Base-by-base conservation (phyloP, 148 eudicot genomes). In the Cornus controversa region DNA sequence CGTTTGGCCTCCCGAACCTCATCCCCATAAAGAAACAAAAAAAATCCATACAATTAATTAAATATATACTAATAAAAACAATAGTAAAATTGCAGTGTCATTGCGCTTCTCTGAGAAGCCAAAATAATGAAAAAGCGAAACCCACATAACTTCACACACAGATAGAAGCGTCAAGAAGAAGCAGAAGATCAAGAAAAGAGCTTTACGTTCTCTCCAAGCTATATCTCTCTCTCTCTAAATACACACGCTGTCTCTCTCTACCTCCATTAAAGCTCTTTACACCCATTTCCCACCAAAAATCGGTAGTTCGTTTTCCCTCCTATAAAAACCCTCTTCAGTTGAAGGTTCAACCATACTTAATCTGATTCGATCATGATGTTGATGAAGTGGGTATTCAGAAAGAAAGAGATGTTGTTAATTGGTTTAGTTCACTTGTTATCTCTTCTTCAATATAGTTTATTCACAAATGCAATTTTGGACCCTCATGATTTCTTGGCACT, bases 401-500 rank as follows among this genome's bases (percentile, higher is more conserved):
- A 10, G 36, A 28, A 8, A 70, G 24, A 22, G 60, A 66, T 27
- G 25, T 16, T 34, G 15, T 16, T 78, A 24, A 22, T 71, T 16
- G 36, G 24, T 64, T 14, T 76, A 6, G 27, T 62, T 23, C 34
- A 22, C 29, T 47, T 80, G 10, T 26, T 80, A 15, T 47, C 34
- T n/a, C 50, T 74, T 60, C 50, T 80, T 24, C 80, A 78, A 3
- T 83, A 54, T 26, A 70, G 70, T 10, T 13, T 31, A 0, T 8
- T 54, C 2, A 31, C 85, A 5, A 2, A n/a, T 0, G 89, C 95
- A 0, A 80, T 94, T 1, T 78, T 94, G 2, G 88, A 91, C 78
- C 98, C 98, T 0, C 53, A 84, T 11, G 98, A 94, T 83, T 94
- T 94, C 76, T 74, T 92, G 1, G 94, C 98, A 3, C 77, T 94